Base-by-base conservation (phyloP, 257 asterid species). In the Plantago ovata region DNA sequence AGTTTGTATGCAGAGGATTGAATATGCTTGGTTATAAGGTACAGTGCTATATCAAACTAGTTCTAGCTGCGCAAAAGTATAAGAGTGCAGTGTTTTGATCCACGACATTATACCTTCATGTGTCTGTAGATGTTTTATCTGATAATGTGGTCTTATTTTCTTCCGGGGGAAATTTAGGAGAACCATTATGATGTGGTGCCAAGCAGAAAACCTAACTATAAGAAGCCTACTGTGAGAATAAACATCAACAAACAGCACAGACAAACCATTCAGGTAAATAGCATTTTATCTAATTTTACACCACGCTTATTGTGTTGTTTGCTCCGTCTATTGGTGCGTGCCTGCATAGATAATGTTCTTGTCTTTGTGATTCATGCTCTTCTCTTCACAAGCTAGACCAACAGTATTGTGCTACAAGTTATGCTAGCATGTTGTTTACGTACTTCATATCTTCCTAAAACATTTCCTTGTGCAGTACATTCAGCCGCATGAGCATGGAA, bases 261-360 rank as follows among this genome's bases (percentile, higher is more conserved):
- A n/a, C 90, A 79, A 69, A 77, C 86, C 42, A 72, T 82, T 62
- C 86, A 79, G 84, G 86, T 79, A 45, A 67, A 44, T 54, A 10
- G 24, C 36, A 43, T 48, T 53, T 47, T n/a, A n/a, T n/a, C n/a
- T n/a, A n/a, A n/a, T n/a, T n/a, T n/a, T n/a, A n/a, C n/a, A n/a
- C n/a, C n/a, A n/a, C n/a, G n/a, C n/a, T n/a, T n/a, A n/a, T n/a
- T n/a, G n/a, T n/a, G n/a, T n/a, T n/a, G n/a, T n/a, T n/a, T n/a
- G n/a, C n/a, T n/a, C n/a, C n/a, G n/a, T n/a, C n/a, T n/a, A n/a
- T n/a, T n/a, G n/a, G n/a, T n/a, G n/a, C n/a, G n/a, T n/a, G n/a
- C n/a, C n/a, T n/a, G n/a, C n/a, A n/a, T n/a, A 39, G 3, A 16
- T 32, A 1, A 3, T 9, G 18, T 46, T 47, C 21, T 56, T 7